Percentiles rank a stretch among this genome's conserved stretches.
These are phyloP conservation scores for Bolboschoenoplectus hybrid DNA, from an alignment of 202 grass and related monocot genomes.

Conservation along the genomic window DNA sequence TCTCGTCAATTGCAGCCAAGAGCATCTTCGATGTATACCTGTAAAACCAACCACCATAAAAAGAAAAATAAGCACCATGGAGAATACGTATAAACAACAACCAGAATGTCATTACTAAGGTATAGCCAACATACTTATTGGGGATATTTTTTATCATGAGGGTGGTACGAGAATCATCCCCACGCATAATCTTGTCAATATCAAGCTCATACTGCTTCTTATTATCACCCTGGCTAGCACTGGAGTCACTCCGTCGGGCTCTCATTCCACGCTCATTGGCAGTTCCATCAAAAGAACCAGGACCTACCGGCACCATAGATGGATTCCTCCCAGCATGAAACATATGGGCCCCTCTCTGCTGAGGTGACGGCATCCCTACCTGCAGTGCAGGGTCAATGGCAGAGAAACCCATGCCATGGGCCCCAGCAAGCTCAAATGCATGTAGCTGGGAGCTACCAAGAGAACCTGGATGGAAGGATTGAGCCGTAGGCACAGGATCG, in stretches of 20 bases:
- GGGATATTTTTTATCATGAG: conserved; percentile 99
- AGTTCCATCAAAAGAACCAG: conserved; percentile 52
- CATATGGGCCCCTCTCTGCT: conserved; percentile 70
- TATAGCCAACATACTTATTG: conserved; percentile 66
- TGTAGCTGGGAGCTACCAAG: conserved; percentile 75
- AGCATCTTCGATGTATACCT: conserved; percentile 99
- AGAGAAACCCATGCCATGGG: conserved; percentile 67
- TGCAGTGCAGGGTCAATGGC: conserved; percentile 51
- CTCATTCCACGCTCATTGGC: conserved; percentile 50
- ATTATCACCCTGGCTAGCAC: conserved; percentile 72
- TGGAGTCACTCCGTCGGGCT: conserved; percentile 67
- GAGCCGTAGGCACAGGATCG: conserved; percentile 39
- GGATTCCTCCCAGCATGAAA: conserved; percentile 68
- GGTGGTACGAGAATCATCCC: conserved; percentile 78
- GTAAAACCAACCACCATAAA: conserved; percentile 38
- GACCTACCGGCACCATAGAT: conserved; percentile 59
- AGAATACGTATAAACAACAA: conserved; percentile 30
- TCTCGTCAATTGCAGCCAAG: conserved; percentile 90
- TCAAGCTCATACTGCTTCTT: conserved; percentile 95
- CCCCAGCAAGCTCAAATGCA: conserved; percentile 57
- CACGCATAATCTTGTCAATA: conserved; percentile 74
- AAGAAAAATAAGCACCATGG: conserved; percentile 13
- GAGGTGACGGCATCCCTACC: conserved; percentile 66
- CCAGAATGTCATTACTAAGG: conserved; percentile 17
- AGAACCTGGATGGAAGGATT: conserved; percentile 50